Evolutionary conservation across 2,329 filamentous ascomycete genomes (phyloP), one percentile per base, ranked within the genome.

Genomic region (Aureobasidium melanogenum): DNA sequence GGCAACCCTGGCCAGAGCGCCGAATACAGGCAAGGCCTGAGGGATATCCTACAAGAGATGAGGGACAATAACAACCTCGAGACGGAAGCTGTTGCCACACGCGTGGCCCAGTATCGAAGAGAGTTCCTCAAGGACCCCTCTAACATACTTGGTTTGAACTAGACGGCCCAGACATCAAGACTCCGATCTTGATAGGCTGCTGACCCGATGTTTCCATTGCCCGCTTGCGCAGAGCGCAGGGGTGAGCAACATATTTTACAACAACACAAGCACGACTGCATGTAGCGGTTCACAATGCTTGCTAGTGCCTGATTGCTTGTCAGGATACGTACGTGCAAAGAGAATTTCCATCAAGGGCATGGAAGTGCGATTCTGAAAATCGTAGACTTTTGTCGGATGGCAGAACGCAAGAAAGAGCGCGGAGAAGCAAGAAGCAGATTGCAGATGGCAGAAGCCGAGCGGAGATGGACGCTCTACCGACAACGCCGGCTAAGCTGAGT

Each of bases 81-180:
- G 69, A 88, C 88, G 70, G 77, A 84, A 64, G 79, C 79, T 54
- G 88, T 89, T 70, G 86, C 86, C 61, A 76, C 80, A 67, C 82
- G 83, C 60, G 88, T 90, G 67, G 79, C 88, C 70, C 80, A 84
- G 65, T 88, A 85, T 72, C 84, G 86, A 68, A 79, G 83, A 64
- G 79, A 79, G 60, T 88, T 89, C 68, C 76, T 86, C 30, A 82
- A 80, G 66, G 86, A 89, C 73, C 77, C 79, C 64, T 83, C 82
- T 67, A 85, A 84, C 75, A 78, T 59, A 88, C 52, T 75, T 89
- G 26, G 44, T 66, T 34, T 59, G 17, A 57, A 26, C 6, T 59
- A 30, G 12, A 57, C 15, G 19, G 19, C n/a, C 26, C 44, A 39
- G 30, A 22, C 28, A 50, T 32, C 34, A 17, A 50, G 56, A 50